Evolutionary conservation across 2,329 filamentous ascomycete genomes (phyloP), one percentile per base, ranked within the genome.

Genomic region (Cyanodermella asteris): DNA sequence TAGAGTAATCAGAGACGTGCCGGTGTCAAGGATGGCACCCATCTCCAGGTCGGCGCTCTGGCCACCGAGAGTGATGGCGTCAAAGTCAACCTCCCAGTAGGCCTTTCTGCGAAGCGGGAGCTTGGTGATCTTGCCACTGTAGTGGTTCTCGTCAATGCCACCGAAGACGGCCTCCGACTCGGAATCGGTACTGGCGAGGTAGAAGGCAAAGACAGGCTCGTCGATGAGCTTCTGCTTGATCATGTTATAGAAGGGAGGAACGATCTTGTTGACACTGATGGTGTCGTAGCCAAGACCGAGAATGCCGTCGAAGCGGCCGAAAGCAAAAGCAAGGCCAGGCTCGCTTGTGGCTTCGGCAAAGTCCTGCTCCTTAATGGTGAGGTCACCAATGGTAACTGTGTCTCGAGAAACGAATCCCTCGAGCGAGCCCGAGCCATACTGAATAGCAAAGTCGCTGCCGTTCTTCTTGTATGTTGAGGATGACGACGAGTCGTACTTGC

Each of bases 51-150:
- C 75, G 32, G 82, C 82, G 37, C 68, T 72, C 45, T 76, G 67
- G 26, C 82, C 64, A 40, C 87, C 90, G 36, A 93, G 80, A 28
- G 74, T 70, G 55, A 97, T 87, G 35, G 80, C 64, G 43, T 94
- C 73, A 33, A 97, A 71, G 43, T 94, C 82, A 28, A 97, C 84
- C 64, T 97, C 87, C 87, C 87, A 97, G 67, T 97, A 97, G 24
- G 87, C 87, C 73, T 94, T 94, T 49, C 87, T 78, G 51, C 87
- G 78, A 39, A 97, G 68, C 28, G 87, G 87, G 38, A 97, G 80
- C 51, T 81, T 90, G 47, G 72, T 77, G 42, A 97, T 65, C 52
- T 94, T 72, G 44, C 87, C 87, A 19, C 63, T 71, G 53, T 66
- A 74, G 61, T 87, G 80, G 45, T 60, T 57, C 56, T 80, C 58